phyloP scores from a whole-genome alignment of 176 grass and related monocot species.

The Sorghum bicolor region Sorghum_bicolor_NCBIv3 NC_012871.2:71477001-71477500 shows the following conservation, averaged over 20 bases:
- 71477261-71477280: not conserved
- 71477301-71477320: conserved; percentile 51
- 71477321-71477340: conserved; percentile 81
- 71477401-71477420: conserved; percentile 23
- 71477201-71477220: conserved; percentile 53
- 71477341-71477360: conserved; percentile 77
- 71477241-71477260: not conserved
- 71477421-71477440: not conserved
- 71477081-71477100: conserved; percentile 85
- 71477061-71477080: conserved; percentile 83
- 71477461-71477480: conserved; percentile 91
- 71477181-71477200: conserved; percentile 71
- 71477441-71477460: conserved; percentile 58
- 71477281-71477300: not conserved
- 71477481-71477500: conserved; percentile 96
- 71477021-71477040: conserved; percentile 9
- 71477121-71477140: conserved; percentile 89
- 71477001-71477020: conserved; percentile 23
- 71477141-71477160: conserved; percentile 68
- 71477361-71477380: conserved; percentile 71
- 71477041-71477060: conserved; percentile 58
- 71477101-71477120: conserved; percentile 65
- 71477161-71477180: conserved; percentile 62
- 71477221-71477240: not conserved
- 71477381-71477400: conserved; percentile 49